Evolutionary conservation across 139 green algal species (phyloP).

Genomic region (Coelastrella sp.): DNA sequence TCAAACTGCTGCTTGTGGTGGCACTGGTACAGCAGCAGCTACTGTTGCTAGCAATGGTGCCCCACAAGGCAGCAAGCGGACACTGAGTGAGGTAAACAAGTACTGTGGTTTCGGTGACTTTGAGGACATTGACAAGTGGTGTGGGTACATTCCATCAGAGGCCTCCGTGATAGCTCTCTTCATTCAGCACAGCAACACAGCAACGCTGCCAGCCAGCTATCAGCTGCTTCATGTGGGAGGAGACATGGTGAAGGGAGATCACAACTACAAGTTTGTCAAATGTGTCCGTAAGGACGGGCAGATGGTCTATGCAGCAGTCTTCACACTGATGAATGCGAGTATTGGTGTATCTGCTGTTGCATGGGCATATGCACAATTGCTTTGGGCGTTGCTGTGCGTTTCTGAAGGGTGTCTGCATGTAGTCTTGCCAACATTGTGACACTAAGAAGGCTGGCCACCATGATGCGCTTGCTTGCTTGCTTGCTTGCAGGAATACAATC

Average conservation of each 20-base stretch:
- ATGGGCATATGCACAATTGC: neutral
- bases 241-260: neutral
- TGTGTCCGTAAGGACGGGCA: conserved; percentile 18
- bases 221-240: conserved; percentile 6
- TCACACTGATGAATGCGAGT: conserved; percentile 24
- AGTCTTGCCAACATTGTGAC: no score
- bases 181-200: neutral
- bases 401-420: no score
- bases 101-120: neutral
- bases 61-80: conserved; percentile 25
- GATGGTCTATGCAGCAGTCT: conserved; percentile 1
- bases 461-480: no score
- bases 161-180: neutral
- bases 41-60: no score
- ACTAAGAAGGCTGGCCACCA: no score
- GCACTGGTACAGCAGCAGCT: neutral
- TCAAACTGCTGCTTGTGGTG: neutral
- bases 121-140: neutral
- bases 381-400: neutral
- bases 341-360: neutral
- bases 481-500: neutral
- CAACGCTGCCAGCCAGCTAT: neutral
- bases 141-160: neutral
- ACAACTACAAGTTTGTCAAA: conserved; percentile 26
- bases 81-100: neutral